A percentile compares a stretch with the other conserved stretches of the same genome.
phyloP scores from a whole-genome alignment of 2,329 filamentous ascomycete genomes.

The Penicillium crustosum region DNA sequence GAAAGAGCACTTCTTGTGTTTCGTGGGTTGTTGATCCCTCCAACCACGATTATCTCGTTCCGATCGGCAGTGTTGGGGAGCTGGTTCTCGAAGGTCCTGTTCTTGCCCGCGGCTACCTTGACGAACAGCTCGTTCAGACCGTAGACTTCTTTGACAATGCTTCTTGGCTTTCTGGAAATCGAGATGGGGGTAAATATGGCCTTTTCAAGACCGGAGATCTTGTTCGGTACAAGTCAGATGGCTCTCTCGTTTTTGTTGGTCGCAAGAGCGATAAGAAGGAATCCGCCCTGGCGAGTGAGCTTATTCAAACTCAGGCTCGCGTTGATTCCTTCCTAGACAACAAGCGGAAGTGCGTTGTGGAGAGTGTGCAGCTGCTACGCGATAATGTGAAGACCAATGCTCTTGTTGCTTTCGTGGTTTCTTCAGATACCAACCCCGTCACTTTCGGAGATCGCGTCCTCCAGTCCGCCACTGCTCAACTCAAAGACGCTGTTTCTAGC shows the following conservation, averaged over 20 bases:
- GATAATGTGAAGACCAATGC: background rate
- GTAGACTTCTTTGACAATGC: slow-evolving; percentile 53
- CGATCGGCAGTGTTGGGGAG: slow-evolving; percentile 36
- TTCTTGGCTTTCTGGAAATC: slow-evolving; percentile 28
- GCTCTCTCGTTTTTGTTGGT: slow-evolving; percentile 36
- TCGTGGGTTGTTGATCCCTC: slow-evolving; percentile 38
- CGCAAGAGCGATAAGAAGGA: slow-evolving; percentile 23
- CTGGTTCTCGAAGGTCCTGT: slow-evolving; percentile 42
- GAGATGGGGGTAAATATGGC: background rate
- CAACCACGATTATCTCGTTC: slow-evolving; percentile 30
- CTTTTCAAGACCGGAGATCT: slow-evolving; percentile 43
- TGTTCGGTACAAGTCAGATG: slow-evolving; percentile 40
- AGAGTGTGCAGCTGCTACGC: slow-evolving; percentile 12
- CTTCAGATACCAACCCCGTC: background rate
- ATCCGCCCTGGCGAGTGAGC: slow-evolving; percentile 1
- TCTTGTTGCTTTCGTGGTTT: slow-evolving; percentile 26
- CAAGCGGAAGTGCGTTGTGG: slow-evolving; percentile 24
- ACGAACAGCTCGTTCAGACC: slow-evolving; percentile 49
- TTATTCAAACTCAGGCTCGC: slow-evolving; percentile 14
- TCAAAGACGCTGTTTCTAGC: slow-evolving; percentile 15
- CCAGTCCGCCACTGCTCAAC: slow-evolving; percentile 11
- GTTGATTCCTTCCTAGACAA: slow-evolving; percentile 13
- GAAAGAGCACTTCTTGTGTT: slow-evolving; percentile 25
- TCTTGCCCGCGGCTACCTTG: slow-evolving; percentile 59
- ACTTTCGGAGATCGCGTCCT: slow-evolving; percentile 11